phyloP scores from a whole-genome alignment of 306 rosid species.

The Pterocarpus macrocarpus region DNA sequence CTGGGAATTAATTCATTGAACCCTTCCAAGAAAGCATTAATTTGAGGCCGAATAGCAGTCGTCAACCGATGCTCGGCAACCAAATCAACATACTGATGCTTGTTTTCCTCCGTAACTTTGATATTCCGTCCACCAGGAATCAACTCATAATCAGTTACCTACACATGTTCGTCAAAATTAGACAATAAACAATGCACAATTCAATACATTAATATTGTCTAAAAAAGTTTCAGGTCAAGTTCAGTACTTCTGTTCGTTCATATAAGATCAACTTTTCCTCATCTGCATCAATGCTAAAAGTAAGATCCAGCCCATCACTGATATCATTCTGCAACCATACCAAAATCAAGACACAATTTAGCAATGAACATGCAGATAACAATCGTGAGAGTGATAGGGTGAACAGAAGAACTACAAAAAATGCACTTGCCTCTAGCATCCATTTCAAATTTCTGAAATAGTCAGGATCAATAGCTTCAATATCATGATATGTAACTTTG shows the following conservation, averaged over 20 bases:
- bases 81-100: conserved; percentile 92
- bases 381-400: not conserved
- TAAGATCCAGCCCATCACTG: conserved; percentile 85
- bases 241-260: conserved; percentile 87
- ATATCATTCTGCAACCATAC: conserved; percentile 79
- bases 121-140: conserved; percentile 95
- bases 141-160: conserved; percentile 98
- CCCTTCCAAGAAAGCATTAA: conserved; percentile 90
- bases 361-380: conserved; percentile 4
- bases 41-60: conserved; percentile 99
- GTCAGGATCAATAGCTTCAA: conserved; percentile 98
- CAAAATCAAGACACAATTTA: conserved; percentile 36
- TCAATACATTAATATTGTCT: not conserved
- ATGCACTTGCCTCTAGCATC: conserved; percentile 94
- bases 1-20: conserved; percentile 76
- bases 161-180: conserved; percentile 49
- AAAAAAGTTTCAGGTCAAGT: conserved; percentile 13
- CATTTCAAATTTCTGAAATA: conserved; percentile 94
- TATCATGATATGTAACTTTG: conserved; percentile 98
- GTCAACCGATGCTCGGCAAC: conserved; percentile 95
- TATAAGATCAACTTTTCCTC: conserved; percentile 93
- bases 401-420: conserved; percentile 25
- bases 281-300: conserved; percentile 98
- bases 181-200: not conserved
- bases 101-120: conserved; percentile 97